These are phyloP conservation scores for Populus alba DNA, from an alignment of 345 rosid genomes.

Conservation along the genomic window DNA sequence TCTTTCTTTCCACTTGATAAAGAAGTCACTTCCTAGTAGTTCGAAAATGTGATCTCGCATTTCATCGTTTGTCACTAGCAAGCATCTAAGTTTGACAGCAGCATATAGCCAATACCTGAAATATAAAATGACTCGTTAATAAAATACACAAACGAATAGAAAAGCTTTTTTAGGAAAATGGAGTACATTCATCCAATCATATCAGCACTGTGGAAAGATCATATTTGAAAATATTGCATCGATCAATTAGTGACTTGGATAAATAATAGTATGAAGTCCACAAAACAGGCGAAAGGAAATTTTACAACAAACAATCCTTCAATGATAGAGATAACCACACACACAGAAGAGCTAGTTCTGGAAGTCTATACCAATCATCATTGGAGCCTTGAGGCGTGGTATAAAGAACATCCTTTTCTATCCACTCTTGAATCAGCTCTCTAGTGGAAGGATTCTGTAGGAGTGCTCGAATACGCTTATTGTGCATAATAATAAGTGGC, in stretches of 20 bases:
- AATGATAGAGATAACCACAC: neutral
- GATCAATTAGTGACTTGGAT: neutral
- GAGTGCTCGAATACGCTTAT: slow-evolving; percentile 61
- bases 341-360: neutral
- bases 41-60: slow-evolving; percentile 96
- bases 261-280: neutral
- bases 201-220: neutral
- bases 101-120: slow-evolving; percentile 92
- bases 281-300: neutral
- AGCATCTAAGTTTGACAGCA: slow-evolving; percentile 70
- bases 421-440: slow-evolving; percentile 67
- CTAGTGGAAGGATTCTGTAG: slow-evolving; percentile 50
- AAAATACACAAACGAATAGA: no score
- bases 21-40: slow-evolving; percentile 62
- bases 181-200: neutral
- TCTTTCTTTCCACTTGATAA: slow-evolving; percentile 84
- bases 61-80: slow-evolving; percentile 85
- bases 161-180: neutral
- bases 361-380: slow-evolving; percentile 70
- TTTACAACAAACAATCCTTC: neutral
- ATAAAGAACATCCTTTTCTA: slow-evolving; percentile 52
- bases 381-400: slow-evolving; percentile 84
- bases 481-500: slow-evolving; percentile 74
- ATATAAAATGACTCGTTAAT: neutral
- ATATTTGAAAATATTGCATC: neutral